Conservation (phyloP, 148 eudicot species). For the Nepenthes gracilis region DNA sequence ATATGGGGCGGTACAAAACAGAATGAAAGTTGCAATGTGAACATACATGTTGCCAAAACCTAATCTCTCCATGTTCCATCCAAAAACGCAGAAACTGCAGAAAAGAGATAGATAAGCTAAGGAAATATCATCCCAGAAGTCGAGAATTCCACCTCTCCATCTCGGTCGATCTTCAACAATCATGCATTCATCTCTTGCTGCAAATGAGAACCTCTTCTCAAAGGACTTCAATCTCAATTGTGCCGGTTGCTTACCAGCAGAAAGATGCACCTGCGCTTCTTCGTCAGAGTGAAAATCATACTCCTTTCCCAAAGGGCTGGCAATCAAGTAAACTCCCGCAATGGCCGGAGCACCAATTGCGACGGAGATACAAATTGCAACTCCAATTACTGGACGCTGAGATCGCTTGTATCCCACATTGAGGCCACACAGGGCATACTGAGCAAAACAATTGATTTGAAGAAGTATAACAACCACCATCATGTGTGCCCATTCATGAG, state of each 20-base stretch:
- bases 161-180: constrained; percentile 37
- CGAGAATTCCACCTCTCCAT: constrained; percentile 80
- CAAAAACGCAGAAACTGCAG: constrained; percentile 89
- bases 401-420: constrained; percentile 61
- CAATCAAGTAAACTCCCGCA: constrained; percentile 67
- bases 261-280: constrained; percentile 35
- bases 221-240: constrained; percentile 29
- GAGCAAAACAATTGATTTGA: constrained; percentile 74
- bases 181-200: constrained; percentile 34
- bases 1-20: constrained; percentile 83
- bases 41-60: constrained; percentile 97
- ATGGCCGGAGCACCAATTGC: constrained; percentile 84
- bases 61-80: constrained; percentile 96
- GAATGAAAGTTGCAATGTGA: constrained; percentile 84
- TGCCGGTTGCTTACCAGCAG: constrained; percentile 2
- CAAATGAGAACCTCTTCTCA: constrained; percentile 54
- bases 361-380: constrained; percentile 53
- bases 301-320: constrained; percentile 89
- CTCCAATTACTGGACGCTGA: constrained; percentile 64
- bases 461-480: constrained; percentile 57
- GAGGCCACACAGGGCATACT: constrained; percentile 71
- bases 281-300: constrained; percentile 45
- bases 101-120: constrained; percentile 71
- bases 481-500: constrained; percentile 89
- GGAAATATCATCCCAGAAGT: constrained; percentile 73